Conservation (phyloP, 202 grass and related monocot genomes). For the Miscanthus sacchariflorus region DNA sequence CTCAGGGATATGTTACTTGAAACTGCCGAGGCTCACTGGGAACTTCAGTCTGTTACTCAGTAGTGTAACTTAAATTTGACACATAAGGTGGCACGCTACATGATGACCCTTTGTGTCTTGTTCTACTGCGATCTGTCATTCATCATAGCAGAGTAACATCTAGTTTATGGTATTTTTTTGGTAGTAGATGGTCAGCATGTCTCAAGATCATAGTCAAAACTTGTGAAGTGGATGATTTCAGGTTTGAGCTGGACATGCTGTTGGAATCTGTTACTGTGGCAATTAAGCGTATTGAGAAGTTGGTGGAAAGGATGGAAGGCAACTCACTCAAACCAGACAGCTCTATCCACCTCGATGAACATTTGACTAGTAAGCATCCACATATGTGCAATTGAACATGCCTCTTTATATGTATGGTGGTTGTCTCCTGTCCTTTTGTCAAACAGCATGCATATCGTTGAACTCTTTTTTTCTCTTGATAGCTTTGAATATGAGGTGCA, state of each 20-base stretch:
- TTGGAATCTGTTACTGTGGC: slow-evolving; percentile 90
- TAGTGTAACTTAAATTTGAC: slow-evolving; percentile 13
- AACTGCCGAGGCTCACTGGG: background rate
- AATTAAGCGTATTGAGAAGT: slow-evolving; percentile 79
- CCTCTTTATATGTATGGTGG: slow-evolving; percentile 33
- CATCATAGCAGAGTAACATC: slow-evolving; percentile 23
- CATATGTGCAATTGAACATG: background rate
- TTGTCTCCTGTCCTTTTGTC: slow-evolving; percentile 21
- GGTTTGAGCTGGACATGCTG: slow-evolving; percentile 99
- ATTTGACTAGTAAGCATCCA: slow-evolving; percentile 74
- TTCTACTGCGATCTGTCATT: slow-evolving; percentile 26
- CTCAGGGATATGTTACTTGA: background rate
- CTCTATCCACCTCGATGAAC: slow-evolving; percentile 74
- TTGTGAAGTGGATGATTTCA: slow-evolving; percentile 46
- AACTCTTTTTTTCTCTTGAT: slow-evolving; percentile 36
- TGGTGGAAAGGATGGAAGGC: slow-evolving; percentile 90
- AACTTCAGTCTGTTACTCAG: background rate
- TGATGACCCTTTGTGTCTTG: slow-evolving; percentile 30
- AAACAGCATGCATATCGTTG: background rate
- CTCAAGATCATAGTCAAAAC: slow-evolving; percentile 27
- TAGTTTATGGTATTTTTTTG: background rate
- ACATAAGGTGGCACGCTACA: background rate
- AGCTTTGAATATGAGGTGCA: slow-evolving; percentile 89
- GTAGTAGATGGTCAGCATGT: background rate
- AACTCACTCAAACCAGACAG: slow-evolving; percentile 73